Conservation (phyloP, 768 basidiomycete genomes). For the Phaeotremella skinneri region DNA sequence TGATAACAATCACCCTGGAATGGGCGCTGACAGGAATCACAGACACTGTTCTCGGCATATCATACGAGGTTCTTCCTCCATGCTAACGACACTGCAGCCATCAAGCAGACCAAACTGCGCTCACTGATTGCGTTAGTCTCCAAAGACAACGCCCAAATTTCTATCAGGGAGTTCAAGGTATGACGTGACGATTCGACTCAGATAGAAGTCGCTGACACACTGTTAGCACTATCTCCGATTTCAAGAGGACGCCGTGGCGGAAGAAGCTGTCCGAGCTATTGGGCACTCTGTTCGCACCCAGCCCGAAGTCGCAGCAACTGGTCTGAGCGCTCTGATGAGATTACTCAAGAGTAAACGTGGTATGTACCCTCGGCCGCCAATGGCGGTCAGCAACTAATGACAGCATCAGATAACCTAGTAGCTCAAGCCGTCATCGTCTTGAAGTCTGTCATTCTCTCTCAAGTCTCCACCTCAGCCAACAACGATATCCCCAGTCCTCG, state of each 20-base stretch:
- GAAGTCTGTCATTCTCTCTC: slow-evolving; percentile 75
- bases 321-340: slow-evolving; percentile 69
- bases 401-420: slow-evolving; percentile 65
- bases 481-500: slow-evolving; percentile 53
- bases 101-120: slow-evolving; percentile 72
- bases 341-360: slow-evolving; percentile 79
- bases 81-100: slow-evolving; percentile 63
- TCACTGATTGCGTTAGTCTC: slow-evolving; percentile 68
- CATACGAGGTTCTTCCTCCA: slow-evolving; percentile 69
- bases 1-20: background rate
- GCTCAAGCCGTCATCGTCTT: slow-evolving; percentile 79
- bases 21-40: slow-evolving; percentile 2
- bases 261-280: slow-evolving; percentile 71
- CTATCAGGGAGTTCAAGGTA: slow-evolving; percentile 83
- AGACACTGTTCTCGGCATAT: slow-evolving; percentile 66
- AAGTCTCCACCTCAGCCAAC: slow-evolving; percentile 51
- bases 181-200: slow-evolving; percentile 37
- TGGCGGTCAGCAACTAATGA: slow-evolving; percentile 5
- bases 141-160: slow-evolving; percentile 64
- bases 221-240: slow-evolving; percentile 78
- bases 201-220: slow-evolving; percentile 2
- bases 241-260: slow-evolving; percentile 66
- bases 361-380: slow-evolving; percentile 48
- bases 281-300: slow-evolving; percentile 70
- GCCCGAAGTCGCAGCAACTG: slow-evolving; percentile 68